These are phyloP conservation scores for Cryptococcus sp. DNA, from an alignment of 1,284 basidiomycete genomes.

Conservation along the genomic window DNA sequence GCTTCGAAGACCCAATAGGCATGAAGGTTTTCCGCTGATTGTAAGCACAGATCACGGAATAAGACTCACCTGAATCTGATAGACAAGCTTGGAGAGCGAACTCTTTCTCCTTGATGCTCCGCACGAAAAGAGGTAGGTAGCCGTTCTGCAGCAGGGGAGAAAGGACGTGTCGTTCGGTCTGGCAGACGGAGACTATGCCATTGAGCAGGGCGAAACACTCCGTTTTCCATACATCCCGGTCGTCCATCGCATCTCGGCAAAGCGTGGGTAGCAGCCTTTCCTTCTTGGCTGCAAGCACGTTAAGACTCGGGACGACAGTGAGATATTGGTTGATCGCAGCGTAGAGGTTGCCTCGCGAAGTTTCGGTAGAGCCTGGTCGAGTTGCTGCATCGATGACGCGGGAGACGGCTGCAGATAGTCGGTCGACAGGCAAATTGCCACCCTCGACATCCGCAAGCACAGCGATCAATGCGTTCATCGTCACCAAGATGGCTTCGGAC, in stretches of 20 bases:
- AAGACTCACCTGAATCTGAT: constrained; percentile 74
- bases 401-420: constrained; percentile 73
- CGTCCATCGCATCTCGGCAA: constrained; percentile 88
- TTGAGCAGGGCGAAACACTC: constrained; percentile 61
- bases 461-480: constrained; percentile 79
- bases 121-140: constrained; percentile 78
- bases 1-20: constrained; percentile 93
- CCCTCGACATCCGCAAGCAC: constrained; percentile 62
- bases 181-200: constrained; percentile 56
- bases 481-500: constrained; percentile 76
- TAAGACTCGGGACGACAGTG: constrained; percentile 54
- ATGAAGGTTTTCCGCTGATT: constrained; percentile 73
- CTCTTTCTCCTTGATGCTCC: constrained; percentile 81
- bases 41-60: background rate
- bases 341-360: constrained; percentile 96
- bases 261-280: constrained; percentile 78
- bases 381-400: constrained; percentile 74
- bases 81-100: constrained; percentile 74
- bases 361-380: constrained; percentile 75
- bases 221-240: constrained; percentile 96
- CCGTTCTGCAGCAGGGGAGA: constrained; percentile 71
- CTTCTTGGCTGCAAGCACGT: constrained; percentile 58
- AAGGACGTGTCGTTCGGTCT: constrained; percentile 55
- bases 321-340: constrained; percentile 84
- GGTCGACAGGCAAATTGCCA: constrained; percentile 74